Evolutionary conservation across 768 basidiomycete species (phyloP), one percentile per base, ranked within the genome.

Genomic region (Dentipellis sp.): DNA sequence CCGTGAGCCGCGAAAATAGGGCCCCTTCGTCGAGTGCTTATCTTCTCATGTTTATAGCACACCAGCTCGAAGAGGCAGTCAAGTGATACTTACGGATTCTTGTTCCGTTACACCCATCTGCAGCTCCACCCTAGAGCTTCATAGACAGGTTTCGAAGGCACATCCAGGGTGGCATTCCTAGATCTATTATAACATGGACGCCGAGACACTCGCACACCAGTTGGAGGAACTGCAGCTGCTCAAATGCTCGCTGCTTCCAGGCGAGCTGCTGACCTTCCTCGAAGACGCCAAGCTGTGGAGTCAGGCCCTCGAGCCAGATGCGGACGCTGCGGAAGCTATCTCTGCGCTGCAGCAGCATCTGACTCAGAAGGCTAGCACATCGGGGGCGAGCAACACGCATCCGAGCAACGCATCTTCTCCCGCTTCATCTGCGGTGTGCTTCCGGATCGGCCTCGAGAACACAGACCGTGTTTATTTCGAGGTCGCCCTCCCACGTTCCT

Each of bases 201-300:
- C 42, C 42, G 19, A 45, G 42, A n/a, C 42, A 19, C 42, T 45
- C 42, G 42, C 48, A 11, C 48, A 12, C 29, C 48, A 50, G 38
- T 66, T 75, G 39, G 65, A 80, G 65, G 85, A 89, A 62, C 66
- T 88, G 0, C 74, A 80, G 48, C 69, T 89, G 39, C 76, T 90
- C 22, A 71, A 69, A 54, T 80, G 75, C 38, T 86, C 86, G 0
- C 74, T 89, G 1, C 72, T 90, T 10, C 82, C 84, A 0, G 78
- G 73, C 5, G 87, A 90, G 71, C 34, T 63, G 3, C 63, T 84
- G 46, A 52, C 65, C 0, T 81, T 84, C 53, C 29, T 64, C 2
- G 74, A 76, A 5, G 74, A 78, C 48, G 56, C 66, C 19, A 62
- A 65, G 8, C 22, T 42, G 34, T 75, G 74, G 74, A 35, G 14